Percentiles rank a stretch among this genome's conserved stretches.
Conservation (phyloP, 1,284 basidiomycete genomes). For the Phaffia rhodozyma region DNA sequence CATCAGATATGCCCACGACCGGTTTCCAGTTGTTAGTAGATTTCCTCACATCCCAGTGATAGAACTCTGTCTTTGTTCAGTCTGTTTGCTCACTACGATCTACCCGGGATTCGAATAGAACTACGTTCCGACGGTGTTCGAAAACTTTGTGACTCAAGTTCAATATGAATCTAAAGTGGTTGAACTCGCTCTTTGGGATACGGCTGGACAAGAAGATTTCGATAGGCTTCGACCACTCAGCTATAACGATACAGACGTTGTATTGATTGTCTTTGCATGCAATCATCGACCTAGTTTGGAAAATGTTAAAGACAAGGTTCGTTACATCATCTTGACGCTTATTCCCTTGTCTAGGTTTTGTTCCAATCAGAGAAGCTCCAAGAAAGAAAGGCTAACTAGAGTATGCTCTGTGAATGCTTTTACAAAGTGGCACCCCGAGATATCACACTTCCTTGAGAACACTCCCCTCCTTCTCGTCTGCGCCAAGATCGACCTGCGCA, state of each 20-base stretch:
- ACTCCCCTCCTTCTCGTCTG: slow-evolving; percentile 87
- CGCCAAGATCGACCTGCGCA: slow-evolving; percentile 83
- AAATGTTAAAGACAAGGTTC: slow-evolving; percentile 71
- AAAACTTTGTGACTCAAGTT: slow-evolving; percentile 89
- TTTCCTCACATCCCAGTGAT: slow-evolving; percentile 14
- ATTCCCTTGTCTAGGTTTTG: background rate
- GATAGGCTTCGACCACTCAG: slow-evolving; percentile 85
- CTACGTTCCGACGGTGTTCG: slow-evolving; percentile 96
- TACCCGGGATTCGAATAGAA: slow-evolving; percentile 45
- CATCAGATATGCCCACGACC: slow-evolving; percentile 82
- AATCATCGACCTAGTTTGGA: slow-evolving; percentile 90
- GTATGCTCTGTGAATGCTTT: background rate
- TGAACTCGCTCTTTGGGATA: slow-evolving; percentile 95
- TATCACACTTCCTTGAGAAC: slow-evolving; percentile 90
- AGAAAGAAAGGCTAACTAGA: background rate
- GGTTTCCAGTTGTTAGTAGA: slow-evolving; percentile 79
- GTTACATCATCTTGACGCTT: background rate
- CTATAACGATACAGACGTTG: slow-evolving; percentile 93
- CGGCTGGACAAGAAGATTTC: slow-evolving; percentile 96
- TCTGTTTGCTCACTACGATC: background rate
- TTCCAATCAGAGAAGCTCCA: background rate
- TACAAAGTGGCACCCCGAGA: slow-evolving; percentile 86
- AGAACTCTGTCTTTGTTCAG: slow-evolving; percentile 20
- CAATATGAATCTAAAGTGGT: slow-evolving; percentile 78
- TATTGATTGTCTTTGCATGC: slow-evolving; percentile 91